Evolutionary conservation across 768 basidiomycete species (phyloP).

Genomic region (Boletus tomentosulus): DNA sequence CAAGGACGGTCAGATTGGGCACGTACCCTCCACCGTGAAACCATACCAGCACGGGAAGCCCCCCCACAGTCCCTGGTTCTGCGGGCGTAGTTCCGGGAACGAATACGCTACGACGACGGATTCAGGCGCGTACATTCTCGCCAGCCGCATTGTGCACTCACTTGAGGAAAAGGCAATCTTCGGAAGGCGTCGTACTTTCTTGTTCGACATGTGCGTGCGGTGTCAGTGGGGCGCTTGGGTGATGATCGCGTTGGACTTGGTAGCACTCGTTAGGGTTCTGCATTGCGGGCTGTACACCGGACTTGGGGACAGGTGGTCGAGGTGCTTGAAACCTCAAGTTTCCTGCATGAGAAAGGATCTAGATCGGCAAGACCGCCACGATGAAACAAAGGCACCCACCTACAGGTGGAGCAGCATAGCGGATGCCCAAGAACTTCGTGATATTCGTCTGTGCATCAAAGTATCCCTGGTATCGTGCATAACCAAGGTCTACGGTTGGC

Average conservation of each 20-base stretch:
- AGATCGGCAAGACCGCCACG: background rate
- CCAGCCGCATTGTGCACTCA: background rate
- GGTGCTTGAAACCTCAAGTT: slow-evolving; percentile 28
- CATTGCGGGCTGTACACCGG: slow-evolving; percentile 24
- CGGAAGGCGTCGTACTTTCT: slow-evolving; percentile 13
- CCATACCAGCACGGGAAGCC: slow-evolving; percentile 33
- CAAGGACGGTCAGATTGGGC: background rate
- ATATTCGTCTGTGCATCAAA: slow-evolving; percentile 18
- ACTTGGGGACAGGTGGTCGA: slow-evolving; percentile 14
- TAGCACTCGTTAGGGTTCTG: slow-evolving; percentile 25
- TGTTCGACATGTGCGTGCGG: slow-evolving; percentile 1
- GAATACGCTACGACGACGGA: slow-evolving; percentile 7
- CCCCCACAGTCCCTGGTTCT: background rate
- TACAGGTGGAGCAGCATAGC: slow-evolving; percentile 48
- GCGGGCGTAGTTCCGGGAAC: slow-evolving; percentile 4
- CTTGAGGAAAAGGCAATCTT: slow-evolving; percentile 33
- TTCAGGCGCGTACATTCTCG: no score
- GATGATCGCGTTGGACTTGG: slow-evolving; percentile 9
- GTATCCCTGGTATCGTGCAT: slow-evolving; percentile 28
- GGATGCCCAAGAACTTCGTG: slow-evolving; percentile 27
- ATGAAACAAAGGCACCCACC: slow-evolving; percentile 25
- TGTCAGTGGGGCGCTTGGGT: slow-evolving; percentile 4
- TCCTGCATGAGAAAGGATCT: slow-evolving; percentile 1
- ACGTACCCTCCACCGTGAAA: slow-evolving; percentile 36
- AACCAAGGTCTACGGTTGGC: slow-evolving; percentile 26